A percentile compares a stretch with the other conserved stretches of the same genome.
Evolutionary conservation across 768 basidiomycete genomes (phyloP).

Genomic region (Tephrocybe sp.): DNA sequence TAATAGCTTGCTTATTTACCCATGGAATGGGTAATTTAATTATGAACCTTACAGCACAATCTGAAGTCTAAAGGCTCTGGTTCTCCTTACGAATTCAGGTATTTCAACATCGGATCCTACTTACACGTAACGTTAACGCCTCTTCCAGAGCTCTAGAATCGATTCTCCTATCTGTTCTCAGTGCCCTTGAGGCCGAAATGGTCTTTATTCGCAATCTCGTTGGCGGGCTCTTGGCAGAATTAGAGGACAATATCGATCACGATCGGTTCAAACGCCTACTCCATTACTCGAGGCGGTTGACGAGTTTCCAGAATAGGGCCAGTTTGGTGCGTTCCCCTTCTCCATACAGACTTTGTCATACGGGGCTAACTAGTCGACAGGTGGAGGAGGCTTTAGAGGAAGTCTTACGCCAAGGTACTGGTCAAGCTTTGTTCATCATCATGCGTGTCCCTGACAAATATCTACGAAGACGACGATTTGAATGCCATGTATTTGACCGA

Average conservation of each 20-base stretch:
- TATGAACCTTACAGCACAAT: constrained; percentile 60
- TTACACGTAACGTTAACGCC: constrained; percentile 17
- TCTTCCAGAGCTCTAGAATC: constrained; percentile 83
- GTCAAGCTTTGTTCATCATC: neutral
- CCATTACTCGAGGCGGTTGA: constrained; percentile 87
- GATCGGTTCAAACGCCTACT: constrained; percentile 91
- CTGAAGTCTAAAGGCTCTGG: constrained; percentile 69
- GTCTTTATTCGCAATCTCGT: constrained; percentile 90
- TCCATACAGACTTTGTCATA: neutral
- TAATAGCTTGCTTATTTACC: constrained; percentile 16
- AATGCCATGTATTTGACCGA: constrained; percentile 95
- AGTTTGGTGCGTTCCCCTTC: constrained; percentile 54
- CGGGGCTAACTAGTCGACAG: constrained; percentile 34
- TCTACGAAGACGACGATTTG: constrained; percentile 80
- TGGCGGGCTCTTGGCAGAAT: constrained; percentile 84
- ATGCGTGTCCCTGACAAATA: neutral
- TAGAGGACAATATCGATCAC: constrained; percentile 94
- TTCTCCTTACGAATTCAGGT: constrained; percentile 90
- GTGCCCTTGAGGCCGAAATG: constrained; percentile 95
- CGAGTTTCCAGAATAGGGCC: constrained; percentile 89
- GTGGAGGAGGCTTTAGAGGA: constrained; percentile 91
- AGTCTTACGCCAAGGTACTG: constrained; percentile 80
- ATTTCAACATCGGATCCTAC: constrained; percentile 13
- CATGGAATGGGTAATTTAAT: neutral
- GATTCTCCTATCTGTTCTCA: constrained; percentile 85